A percentile compares a stretch with the other conserved stretches of the same genome.
Conservation (phyloP, 768 basidiomycete genomes). For the Auriscalpium microsporum region DNA sequence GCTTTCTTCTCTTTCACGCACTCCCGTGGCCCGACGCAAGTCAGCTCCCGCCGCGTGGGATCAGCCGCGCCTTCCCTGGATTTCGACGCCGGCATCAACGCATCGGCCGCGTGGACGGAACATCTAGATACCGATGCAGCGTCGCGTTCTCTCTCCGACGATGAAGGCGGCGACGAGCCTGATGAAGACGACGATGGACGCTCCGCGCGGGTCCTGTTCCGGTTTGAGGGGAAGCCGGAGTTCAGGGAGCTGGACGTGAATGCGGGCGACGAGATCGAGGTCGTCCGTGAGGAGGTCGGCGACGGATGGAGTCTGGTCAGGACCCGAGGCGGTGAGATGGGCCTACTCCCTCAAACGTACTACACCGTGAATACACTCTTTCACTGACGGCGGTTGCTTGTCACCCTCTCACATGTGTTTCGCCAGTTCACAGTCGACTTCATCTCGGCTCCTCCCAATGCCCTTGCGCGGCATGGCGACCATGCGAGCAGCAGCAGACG, state of each 20-base stretch:
- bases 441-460: conserved; percentile 37
- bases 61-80: conserved; percentile 20
- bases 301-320: conserved; percentile 79
- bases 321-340: conserved; percentile 43
- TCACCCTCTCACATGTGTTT: conserved; percentile 1
- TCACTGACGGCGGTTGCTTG: neutral
- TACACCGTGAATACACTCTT: conserved; percentile 48
- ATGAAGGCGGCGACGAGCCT: conserved; percentile 33
- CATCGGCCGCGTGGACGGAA: conserved; percentile 71
- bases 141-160: conserved; percentile 43
- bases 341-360: conserved; percentile 61
- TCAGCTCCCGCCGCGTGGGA: neutral
- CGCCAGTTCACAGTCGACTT: conserved; percentile 62
- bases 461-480: conserved; percentile 23
- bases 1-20: conserved; percentile 7
- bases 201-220: conserved; percentile 61
- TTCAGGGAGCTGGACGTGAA: conserved; percentile 62
- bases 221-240: conserved; percentile 68
- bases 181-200: conserved; percentile 31
- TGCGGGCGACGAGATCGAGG: conserved; percentile 62
- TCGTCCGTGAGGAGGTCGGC: conserved; percentile 63
- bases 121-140: conserved; percentile 33
- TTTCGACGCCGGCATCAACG: conserved; percentile 73
- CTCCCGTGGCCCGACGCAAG: conserved; percentile 5
- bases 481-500: conserved; percentile 18